Conservation (phyloP, 2,329 filamentous ascomycete genomes). For the Pseudogymnoascus sp. region DNA sequence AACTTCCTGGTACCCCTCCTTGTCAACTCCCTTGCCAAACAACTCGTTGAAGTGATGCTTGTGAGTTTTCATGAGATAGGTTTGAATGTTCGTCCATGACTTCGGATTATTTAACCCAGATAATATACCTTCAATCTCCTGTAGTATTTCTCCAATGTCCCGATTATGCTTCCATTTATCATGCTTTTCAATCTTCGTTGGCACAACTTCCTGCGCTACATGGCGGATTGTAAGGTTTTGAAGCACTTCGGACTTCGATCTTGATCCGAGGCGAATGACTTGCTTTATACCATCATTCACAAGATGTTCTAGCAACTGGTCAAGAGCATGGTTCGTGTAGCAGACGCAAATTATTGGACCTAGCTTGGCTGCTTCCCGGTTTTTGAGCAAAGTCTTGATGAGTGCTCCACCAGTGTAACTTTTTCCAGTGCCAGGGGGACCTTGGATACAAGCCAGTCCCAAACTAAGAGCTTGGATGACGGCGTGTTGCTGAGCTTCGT, state of each 20-base stretch:
- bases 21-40: conserved; percentile 17
- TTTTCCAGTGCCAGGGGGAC: conserved; percentile 64
- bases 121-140: conserved; percentile 17
- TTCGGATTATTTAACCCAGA: conserved; percentile 18
- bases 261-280: conserved; percentile 20
- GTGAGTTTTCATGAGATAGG: conserved; percentile 16
- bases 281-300: conserved; percentile 19
- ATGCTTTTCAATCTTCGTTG: conserved; percentile 19
- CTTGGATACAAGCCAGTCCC: conserved; percentile 55
- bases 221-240: conserved; percentile 17
- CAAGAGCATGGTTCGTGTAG: conserved; percentile 28
- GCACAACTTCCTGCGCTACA: conserved; percentile 12
- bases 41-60: conserved; percentile 15
- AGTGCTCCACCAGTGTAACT: conserved; percentile 51
- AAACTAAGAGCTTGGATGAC: conserved; percentile 44
- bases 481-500: conserved; percentile 42
- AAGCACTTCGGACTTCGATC: conserved; percentile 21
- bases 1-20: conserved; percentile 17
- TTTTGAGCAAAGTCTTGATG: conserved; percentile 44
- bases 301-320: conserved; percentile 26
- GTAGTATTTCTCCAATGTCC: conserved; percentile 14
- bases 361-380: conserved; percentile 31
- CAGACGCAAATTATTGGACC: conserved; percentile 43
- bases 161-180: conserved; percentile 18
- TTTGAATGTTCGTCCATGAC: conserved; percentile 18